Evolutionary conservation across 257 asterid genomes (phyloP).

Genomic region (Jacaranda copaia): DNA sequence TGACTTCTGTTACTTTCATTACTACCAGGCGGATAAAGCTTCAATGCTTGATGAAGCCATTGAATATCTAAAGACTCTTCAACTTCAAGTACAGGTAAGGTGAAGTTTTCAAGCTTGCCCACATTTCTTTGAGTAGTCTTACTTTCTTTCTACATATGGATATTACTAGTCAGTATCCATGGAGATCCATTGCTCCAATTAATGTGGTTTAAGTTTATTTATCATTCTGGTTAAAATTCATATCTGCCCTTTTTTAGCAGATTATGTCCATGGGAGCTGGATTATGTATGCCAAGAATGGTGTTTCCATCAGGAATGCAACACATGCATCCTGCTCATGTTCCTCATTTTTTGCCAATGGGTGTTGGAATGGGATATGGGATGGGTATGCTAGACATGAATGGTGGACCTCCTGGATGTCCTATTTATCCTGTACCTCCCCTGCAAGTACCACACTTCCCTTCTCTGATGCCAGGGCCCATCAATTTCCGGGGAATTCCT

Average conservation of each 20-base stretch:
- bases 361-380: slow-evolving; percentile 71
- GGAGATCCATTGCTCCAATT: background rate
- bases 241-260: slow-evolving; percentile 48
- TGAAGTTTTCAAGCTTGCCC: slow-evolving; percentile 30
- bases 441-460: slow-evolving; percentile 62
- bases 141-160: background rate
- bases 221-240: slow-evolving; percentile 13
- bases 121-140: background rate
- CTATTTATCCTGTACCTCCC: slow-evolving; percentile 60
- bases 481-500: slow-evolving; percentile 60
- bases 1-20: slow-evolving; percentile 27
- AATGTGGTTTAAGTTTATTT: background rate
- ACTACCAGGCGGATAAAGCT: slow-evolving; percentile 90
- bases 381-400: slow-evolving; percentile 84
- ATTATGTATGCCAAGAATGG: slow-evolving; percentile 82
- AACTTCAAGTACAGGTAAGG: slow-evolving; percentile 93
- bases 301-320: slow-evolving; percentile 77
- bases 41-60: slow-evolving; percentile 99
- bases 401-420: slow-evolving; percentile 59
- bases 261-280: slow-evolving; percentile 97
- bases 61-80: slow-evolving; percentile 94
- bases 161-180: background rate
- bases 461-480: slow-evolving; percentile 53
- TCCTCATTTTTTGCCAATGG: slow-evolving; percentile 73
- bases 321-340: slow-evolving; percentile 75